Base-by-base conservation (phyloP, 2,329 filamentous ascomycete species). In the Colletotrichum sp. region DNA sequence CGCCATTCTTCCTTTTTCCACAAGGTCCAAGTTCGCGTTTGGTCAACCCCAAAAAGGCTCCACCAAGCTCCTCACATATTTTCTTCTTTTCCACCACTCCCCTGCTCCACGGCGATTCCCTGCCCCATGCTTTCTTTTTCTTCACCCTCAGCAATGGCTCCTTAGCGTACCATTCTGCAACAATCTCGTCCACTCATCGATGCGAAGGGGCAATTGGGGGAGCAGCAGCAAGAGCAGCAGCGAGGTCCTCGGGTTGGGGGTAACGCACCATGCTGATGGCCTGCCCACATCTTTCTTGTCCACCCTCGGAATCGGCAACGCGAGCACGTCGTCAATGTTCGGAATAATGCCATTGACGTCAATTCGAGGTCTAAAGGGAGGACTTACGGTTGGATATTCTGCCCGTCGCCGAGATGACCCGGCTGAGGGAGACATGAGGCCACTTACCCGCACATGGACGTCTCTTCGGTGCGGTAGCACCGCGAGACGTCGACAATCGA, bases 101-200 rank as follows among this genome's bases (percentile, higher is more conserved):
- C 70, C 34, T 70, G 70, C 49, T 69, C 64, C 34, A 60, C 49
- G 39, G 18, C n/a, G 52, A n/a, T 44, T 63, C 30, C 73, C 70
- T 70, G 60, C 36, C 18, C 24, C 32, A 30, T 44, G 32, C 12
- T 70, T 70, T 39, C 74, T 76, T 70, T 65, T 76, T 63, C 15
- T 30, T 64, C 34, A 9, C 69, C 26, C 57, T 59, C 49, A 49
- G 55, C 49, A 65, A 49, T 32, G 36, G 44, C 44, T 26, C 49
- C 52, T 75, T 75, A 77, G 75, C 75, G 75, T 67, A 28, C 52
- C 52, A 62, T 75, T 77, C 75, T 77, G 75, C 75, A 77, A 77
- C 75, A 75, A 57, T 62, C 70, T 28, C 30, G 39, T 52, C 55
- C 62, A 66, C 55, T 34, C 71, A 63, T 34, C 65, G 62, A 75